Percentiles rank a stretch among this genome's conserved stretches.
phyloP scores from a whole-genome alignment of 306 rosid species.

The Hippophae rhamnoides region DNA sequence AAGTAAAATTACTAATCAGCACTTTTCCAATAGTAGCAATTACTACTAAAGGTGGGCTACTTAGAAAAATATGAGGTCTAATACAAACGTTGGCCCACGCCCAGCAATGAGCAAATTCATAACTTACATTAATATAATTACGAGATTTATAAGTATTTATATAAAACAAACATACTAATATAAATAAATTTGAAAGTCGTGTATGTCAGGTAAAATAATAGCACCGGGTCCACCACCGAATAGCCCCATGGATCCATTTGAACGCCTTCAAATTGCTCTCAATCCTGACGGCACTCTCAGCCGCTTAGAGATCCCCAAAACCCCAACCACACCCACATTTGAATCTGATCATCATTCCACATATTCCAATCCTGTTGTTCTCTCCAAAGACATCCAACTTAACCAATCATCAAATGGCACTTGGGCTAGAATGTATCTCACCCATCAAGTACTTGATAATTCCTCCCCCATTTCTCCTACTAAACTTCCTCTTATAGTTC shows the following conservation, averaged over 20 bases:
- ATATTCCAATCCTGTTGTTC: constrained; percentile 13
- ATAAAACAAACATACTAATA: too few species aligned
- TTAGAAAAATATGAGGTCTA: too few species aligned
- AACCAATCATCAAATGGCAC: constrained; percentile 35
- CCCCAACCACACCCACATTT: constrained; percentile 30
- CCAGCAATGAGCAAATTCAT: too few species aligned
- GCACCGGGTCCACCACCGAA: not conserved
- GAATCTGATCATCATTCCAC: not conserved
- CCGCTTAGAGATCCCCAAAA: constrained; percentile 5
- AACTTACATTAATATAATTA: too few species aligned
- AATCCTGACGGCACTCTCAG: constrained; percentile 35
- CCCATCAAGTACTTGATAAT: constrained; percentile 19
- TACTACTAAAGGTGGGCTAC: too few species aligned
- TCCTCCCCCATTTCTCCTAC: not conserved
- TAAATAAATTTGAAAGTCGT: too few species aligned
- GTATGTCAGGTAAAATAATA: too few species aligned
- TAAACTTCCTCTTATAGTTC: constrained; percentile 33
- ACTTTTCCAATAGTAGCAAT: too few species aligned
- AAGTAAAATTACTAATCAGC: too few species aligned
- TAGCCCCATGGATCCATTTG: constrained; percentile 26
- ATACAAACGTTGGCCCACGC: too few species aligned
- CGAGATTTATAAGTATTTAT: too few species aligned
- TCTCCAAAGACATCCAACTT: constrained; percentile 33
- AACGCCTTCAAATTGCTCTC: constrained; percentile 19
- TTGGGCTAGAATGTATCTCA: constrained; percentile 29